Conservation (phyloP, 495 filamentous ascomycete species). For the Bombardia bombarda region DNA sequence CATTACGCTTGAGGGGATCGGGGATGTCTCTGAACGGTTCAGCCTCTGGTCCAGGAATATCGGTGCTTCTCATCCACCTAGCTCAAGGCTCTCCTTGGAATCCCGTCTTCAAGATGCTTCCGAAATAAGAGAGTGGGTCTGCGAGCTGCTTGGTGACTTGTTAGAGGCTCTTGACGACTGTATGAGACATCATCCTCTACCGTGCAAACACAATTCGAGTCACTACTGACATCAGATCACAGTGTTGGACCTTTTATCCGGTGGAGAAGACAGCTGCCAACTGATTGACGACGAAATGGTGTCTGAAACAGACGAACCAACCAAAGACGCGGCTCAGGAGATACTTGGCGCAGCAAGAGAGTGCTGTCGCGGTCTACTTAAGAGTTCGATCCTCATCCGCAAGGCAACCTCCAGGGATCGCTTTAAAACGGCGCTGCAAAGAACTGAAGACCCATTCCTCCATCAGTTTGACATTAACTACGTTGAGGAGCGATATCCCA, state of each 20-base stretch:
- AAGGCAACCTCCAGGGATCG: constrained; percentile 6
- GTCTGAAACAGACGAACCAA: neutral
- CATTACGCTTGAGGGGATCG: neutral
- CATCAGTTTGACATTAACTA: constrained; percentile 11
- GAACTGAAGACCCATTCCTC: neutral
- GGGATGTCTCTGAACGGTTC: constrained; percentile 5
- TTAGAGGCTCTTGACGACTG: neutral
- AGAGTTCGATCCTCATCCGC: constrained; percentile 1
- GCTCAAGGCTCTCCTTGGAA: constrained; percentile 1
- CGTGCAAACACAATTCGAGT: neutral
- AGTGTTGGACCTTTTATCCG: neutral
- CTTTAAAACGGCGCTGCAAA: constrained; percentile 1
- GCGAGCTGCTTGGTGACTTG: neutral
- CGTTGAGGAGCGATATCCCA: constrained; percentile 3
- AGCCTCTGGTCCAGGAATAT: constrained; percentile 10
- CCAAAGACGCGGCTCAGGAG: constrained; percentile 1
- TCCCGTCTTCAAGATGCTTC: neutral
- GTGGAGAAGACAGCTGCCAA: neutral
- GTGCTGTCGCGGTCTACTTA: neutral
- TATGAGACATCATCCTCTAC: neutral
- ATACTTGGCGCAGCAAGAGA: constrained; percentile 2
- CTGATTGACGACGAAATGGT: neutral
- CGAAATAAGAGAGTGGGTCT: neutral
- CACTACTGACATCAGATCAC: neutral
- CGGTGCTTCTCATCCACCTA: constrained; percentile 2